Base-by-base conservation (phyloP, 2,329 filamentous ascomycete species). In the Penicillium sp. region DNA sequence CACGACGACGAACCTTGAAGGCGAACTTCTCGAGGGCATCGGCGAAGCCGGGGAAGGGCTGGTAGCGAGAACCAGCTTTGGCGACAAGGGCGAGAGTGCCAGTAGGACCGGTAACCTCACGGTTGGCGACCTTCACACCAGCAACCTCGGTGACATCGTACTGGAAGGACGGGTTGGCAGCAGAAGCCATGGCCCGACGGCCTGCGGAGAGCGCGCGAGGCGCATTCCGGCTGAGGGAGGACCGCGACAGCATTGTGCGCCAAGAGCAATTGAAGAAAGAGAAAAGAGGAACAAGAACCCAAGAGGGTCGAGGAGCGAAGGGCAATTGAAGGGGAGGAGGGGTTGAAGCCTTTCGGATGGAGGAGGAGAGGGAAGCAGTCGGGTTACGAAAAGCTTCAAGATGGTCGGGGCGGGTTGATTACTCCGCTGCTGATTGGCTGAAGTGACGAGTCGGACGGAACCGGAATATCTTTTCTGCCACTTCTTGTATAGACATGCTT, bases 1-100 rank as follows among this genome's bases (percentile, higher is more conserved):
- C 25, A 43, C n/a, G 5, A 33, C 29, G 27, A 65, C 73, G 62
- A 71, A 90, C 93, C 88, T 95, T 95, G 83, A 96, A 98, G 58
- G 94, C 91, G 77, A 94, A 98, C 71, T 89, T 87, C 77, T 93
- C 87, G 59, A 98, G 81, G 50, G 86, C 91, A 67, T 90, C 86
- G 56, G 91, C 86, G 71, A 96, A 80, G 58, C 93, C 93, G 55
- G 93, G 93, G 59, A 87, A 79, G 56, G 88, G 82, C 78, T 98
- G 85, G 74, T 91, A 97, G 72, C 93, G 81, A 56, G 91, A 94
- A 66, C 93, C 93, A 55, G 90, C 93, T 79, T 95, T 95, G 60
- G 90, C 83, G 68, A 98, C 88, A 57, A 98, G 74, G 48, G 90
- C 90, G 59, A 98, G 80, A 66, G 89, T 94, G 53, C 90, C 90